Evolutionary conservation across 306 rosid genomes (phyloP), one percentile per base, ranked within the genome.

Genomic region (Rosa lucieae): DNA sequence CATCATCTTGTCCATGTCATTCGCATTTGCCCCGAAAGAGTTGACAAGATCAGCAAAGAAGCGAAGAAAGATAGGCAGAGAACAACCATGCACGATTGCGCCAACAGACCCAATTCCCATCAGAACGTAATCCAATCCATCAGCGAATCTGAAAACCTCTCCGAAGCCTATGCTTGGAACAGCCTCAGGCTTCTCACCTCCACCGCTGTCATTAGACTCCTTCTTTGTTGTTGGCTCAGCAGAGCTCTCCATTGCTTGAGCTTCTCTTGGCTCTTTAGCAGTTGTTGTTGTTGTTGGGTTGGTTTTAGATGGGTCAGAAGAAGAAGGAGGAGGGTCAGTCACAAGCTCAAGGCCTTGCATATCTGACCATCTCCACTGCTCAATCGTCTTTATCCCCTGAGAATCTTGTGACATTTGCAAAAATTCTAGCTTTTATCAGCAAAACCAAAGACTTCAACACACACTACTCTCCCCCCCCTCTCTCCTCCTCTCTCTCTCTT

Each of bases 21-120:
- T 85, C 52, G 96, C 95, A 86, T 95, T 89, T 68, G 99, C 87
- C 35, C 99, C 99, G 43, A 95, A 95, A 59, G 99, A 95, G 79
- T 95, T 89, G 9, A 95, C 99, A 76, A 95, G 99, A 92, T 95
- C 98, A 74, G 99, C 99, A 39, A 95, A 95, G 88, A 95, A 95
- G 10, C 99, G 90, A 77, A 95, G 97, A 66, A 95, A 95, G 75
- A 95, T 78, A 51, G 99, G 99, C 83, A 95, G 67, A 80, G 99
- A 89, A 77, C 97, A 95, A 26, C 99, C 99, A 67, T 95, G 99
- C 10, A 95, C 97, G 21, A 95, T 51, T 49, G 99, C 99, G 81
- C 99, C 99, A 35, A 82, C 77, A 1, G 97, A 91, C 72, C 99
- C 99, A 81, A 95, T 92, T 72, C 80, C 77, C 95, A 95, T 95